Percentiles rank a stretch among this genome's conserved stretches.
Evolutionary conservation across 2,329 filamentous ascomycete species (phyloP).

Genomic region (Aquanectria penicillioides): DNA sequence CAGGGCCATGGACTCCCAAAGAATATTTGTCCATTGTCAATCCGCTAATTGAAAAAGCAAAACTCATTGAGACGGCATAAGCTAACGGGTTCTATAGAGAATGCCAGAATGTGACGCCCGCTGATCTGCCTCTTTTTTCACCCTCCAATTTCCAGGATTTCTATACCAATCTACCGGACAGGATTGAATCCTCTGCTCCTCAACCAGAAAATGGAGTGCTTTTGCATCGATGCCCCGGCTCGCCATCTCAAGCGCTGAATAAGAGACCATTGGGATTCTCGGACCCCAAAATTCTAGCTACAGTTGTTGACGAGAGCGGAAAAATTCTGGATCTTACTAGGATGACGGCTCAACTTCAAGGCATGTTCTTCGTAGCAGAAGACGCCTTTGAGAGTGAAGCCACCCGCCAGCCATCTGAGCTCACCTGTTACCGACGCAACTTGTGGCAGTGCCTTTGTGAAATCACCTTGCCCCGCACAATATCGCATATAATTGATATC

Average conservation of each 20-base stretch:
- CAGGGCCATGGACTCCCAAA: too few species aligned
- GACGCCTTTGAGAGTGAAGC: slow-evolving; percentile 75
- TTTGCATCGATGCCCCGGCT: not conserved
- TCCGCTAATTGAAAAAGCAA: too few species aligned
- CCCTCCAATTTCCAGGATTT: too few species aligned
- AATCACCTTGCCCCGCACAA: slow-evolving; percentile 78
- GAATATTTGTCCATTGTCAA: too few species aligned
- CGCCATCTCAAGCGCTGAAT: not conserved
- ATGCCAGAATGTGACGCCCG: too few species aligned
- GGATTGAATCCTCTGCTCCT: not conserved
- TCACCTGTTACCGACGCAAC: slow-evolving; percentile 95
- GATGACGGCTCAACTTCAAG: slow-evolving; percentile 79
- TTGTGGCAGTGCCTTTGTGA: slow-evolving; percentile 94
- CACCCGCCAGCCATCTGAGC: slow-evolving; percentile 72
- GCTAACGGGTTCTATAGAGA: too few species aligned
- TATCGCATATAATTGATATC: slow-evolving; percentile 75
- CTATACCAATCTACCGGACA: too few species aligned
- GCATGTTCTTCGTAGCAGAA: slow-evolving; percentile 90
- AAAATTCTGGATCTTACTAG: slow-evolving; percentile 51
- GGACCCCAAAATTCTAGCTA: slow-evolving; percentile 66
- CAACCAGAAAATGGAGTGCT: not conserved
- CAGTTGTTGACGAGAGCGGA: slow-evolving; percentile 74
- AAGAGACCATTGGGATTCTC: slow-evolving; percentile 82
- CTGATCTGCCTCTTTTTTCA: too few species aligned
- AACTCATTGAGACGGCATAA: too few species aligned